Percentiles rank a stretch among this genome's conserved stretches.
Evolutionary conservation across 2,329 filamentous ascomycete species (phyloP).

Genomic region (Aspergillus transmontanensis): DNA sequence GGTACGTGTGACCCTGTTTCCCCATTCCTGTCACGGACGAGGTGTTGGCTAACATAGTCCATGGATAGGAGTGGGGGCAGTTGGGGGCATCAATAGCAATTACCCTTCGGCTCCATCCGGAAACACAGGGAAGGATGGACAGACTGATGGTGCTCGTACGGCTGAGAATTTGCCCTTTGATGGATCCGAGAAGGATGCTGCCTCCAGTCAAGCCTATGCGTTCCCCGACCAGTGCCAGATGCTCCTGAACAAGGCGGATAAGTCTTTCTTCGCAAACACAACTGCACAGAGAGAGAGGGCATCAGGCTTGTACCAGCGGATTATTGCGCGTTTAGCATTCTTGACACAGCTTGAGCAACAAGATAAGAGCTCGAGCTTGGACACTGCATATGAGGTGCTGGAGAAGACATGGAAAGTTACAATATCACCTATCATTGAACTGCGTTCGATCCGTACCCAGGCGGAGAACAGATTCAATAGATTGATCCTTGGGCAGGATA

Average conservation of each 20-base stretch:
- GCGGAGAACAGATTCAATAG: neutral
- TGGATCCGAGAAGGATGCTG: neutral
- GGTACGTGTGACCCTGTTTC: too few species aligned
- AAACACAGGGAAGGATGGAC: neutral
- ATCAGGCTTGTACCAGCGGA: neutral
- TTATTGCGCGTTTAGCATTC: neutral
- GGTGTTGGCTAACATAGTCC: too few species aligned
- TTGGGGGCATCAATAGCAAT: too few species aligned
- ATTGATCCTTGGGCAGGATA: neutral
- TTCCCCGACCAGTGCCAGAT: neutral
- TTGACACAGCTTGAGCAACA: neutral
- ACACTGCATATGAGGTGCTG: too few species aligned
- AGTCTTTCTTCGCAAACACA: neutral
- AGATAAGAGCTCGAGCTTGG: neutral
- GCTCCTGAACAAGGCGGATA: neutral
- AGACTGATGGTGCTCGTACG: neutral
- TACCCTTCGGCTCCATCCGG: too few species aligned
- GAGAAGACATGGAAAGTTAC: too few species aligned
- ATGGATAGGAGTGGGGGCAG: too few species aligned
- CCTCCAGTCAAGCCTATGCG: neutral
- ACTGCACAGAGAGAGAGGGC: neutral
- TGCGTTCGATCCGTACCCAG: neutral
- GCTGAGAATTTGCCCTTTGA: neutral
- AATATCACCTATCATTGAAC: neutral
- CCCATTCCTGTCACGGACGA: too few species aligned